phyloP scores from a whole-genome alignment of 352 stramenopile genomes.

The Chrysophaeum taylorii region DNA sequence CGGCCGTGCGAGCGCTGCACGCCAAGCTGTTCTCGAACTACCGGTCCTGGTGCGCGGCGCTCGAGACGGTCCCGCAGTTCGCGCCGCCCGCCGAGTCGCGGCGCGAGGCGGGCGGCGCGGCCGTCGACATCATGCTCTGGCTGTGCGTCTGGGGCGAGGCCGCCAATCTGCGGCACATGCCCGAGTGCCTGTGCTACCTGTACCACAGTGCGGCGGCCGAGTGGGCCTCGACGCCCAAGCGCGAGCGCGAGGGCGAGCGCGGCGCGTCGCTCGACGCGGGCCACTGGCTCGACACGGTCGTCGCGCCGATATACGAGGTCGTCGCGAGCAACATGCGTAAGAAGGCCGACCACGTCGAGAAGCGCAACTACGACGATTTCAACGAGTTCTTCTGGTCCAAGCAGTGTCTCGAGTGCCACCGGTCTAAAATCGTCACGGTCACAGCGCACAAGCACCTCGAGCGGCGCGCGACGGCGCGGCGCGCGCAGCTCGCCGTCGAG shows the following conservation, averaged over 20 bases:
- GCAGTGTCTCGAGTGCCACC: conserved; percentile 79
- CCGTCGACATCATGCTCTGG: conserved; percentile 4
- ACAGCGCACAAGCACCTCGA: neutral
- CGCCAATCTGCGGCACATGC: conserved; percentile 91
- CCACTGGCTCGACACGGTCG: conserved; percentile 92
- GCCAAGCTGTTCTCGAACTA: conserved; percentile 54
- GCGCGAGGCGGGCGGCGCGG: neutral
- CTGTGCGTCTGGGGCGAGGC: conserved; percentile 78
- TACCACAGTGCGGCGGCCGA: conserved; percentile 65
- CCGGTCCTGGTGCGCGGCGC: conserved; percentile 83
- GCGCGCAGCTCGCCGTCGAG: neutral
- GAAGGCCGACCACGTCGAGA: conserved; percentile 76
- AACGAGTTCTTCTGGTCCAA: conserved; percentile 99
- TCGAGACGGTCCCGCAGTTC: conserved; percentile 71
- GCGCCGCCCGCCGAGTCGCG: conserved; percentile 25
- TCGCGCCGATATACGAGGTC: conserved; percentile 93
- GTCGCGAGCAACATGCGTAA: conserved; percentile 53
- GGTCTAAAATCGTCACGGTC: neutral
- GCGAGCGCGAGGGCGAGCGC: neutral
- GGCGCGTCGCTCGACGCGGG: conserved; percentile 67
- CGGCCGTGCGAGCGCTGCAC: conserved; percentile 19
- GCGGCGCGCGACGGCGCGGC: neutral
- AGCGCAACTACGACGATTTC: conserved; percentile 97
- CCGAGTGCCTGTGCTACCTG: conserved; percentile 94
- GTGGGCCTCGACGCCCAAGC: neutral